These are phyloP conservation scores for Halophytophthora batemanensis DNA, from an alignment of 352 stramenopile species.

Conservation along the genomic window DNA sequence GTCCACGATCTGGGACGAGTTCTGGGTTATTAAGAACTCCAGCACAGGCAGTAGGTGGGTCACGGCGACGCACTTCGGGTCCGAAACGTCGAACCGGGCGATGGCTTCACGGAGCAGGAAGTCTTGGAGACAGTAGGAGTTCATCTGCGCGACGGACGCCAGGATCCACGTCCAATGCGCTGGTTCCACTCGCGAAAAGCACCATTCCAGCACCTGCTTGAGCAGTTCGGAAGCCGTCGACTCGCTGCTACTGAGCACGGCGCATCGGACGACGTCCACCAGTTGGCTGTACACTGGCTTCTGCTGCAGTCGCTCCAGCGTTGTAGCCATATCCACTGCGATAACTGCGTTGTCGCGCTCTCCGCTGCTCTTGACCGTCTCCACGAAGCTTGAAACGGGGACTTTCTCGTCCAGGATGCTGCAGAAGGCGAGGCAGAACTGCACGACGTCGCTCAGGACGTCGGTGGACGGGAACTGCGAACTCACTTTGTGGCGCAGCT, in stretches of 20 bases:
- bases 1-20: conserved; percentile 46
- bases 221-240: conserved; percentile 15
- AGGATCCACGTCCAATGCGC: conserved; percentile 54
- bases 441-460: conserved; percentile 40
- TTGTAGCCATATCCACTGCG: conserved; percentile 30
- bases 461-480: conserved; percentile 24
- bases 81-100: conserved; percentile 4
- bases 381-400: conserved; percentile 23
- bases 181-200: conserved; percentile 17
- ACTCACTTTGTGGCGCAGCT: conserved; percentile 37
- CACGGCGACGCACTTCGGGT: conserved; percentile 1
- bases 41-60: conserved; percentile 27
- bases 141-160: conserved; percentile 36
- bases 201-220: conserved; percentile 51
- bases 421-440: conserved; percentile 39
- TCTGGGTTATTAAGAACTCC: conserved; percentile 36
- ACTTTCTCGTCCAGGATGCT: conserved; percentile 42
- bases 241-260: conserved; percentile 30
- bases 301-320: conserved; percentile 27
- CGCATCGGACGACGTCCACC: conserved; percentile 33
- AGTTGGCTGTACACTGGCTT: conserved; percentile 54
- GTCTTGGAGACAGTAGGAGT: conserved; percentile 41
- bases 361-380: conserved; percentile 8
- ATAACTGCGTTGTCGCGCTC: not conserved
- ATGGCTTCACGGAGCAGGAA: conserved; percentile 44